phyloP scores from a whole-genome alignment of 2,329 filamentous ascomycete species.

The Diaporthe longicolla region DNA sequence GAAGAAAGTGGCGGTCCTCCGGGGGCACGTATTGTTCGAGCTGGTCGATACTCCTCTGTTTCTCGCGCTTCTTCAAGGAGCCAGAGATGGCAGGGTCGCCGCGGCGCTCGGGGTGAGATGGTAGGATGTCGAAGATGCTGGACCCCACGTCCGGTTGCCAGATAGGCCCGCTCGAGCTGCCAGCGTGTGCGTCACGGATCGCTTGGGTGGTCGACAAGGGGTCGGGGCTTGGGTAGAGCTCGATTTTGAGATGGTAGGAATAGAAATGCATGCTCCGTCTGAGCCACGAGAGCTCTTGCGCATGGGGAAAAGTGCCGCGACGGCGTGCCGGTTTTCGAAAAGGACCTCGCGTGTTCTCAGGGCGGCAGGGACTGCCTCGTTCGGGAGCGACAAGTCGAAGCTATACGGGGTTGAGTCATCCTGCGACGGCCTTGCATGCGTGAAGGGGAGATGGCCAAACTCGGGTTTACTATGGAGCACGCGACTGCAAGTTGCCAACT shows the following conservation, averaged over 20 bases:
- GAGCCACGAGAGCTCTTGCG: conserved; percentile 9
- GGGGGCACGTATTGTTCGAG: conserved; percentile 41
- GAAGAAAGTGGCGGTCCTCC: conserved; percentile 42
- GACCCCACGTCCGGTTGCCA: conserved; percentile 66
- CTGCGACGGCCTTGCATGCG: not conserved
- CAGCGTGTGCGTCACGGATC: conserved; percentile 36
- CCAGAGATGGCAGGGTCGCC: conserved; percentile 15
- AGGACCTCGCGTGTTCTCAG: conserved; percentile 10
- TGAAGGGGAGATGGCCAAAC: not conserved
- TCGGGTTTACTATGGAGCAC: not conserved
- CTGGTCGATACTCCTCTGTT: conserved; percentile 40
- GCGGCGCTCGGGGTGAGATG: conserved; percentile 59
- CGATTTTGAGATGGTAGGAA: conserved; percentile 77
- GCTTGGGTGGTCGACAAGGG: conserved; percentile 47
- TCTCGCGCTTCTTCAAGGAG: conserved; percentile 37
- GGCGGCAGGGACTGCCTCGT: conserved; percentile 36
- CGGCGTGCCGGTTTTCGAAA: not conserved
- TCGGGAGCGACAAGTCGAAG: not conserved
- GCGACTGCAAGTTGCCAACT: conserved; percentile 4
- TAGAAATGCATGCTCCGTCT: conserved; percentile 68
- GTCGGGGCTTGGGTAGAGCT: conserved; percentile 69
- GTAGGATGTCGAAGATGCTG: conserved; percentile 70
- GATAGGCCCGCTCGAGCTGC: conserved; percentile 48
- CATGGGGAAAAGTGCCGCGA: not conserved
- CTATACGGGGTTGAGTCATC: conserved; percentile 33